Conservation (phyloP, 352 stramenopile genomes). For the Pythium monospermum region DNA sequence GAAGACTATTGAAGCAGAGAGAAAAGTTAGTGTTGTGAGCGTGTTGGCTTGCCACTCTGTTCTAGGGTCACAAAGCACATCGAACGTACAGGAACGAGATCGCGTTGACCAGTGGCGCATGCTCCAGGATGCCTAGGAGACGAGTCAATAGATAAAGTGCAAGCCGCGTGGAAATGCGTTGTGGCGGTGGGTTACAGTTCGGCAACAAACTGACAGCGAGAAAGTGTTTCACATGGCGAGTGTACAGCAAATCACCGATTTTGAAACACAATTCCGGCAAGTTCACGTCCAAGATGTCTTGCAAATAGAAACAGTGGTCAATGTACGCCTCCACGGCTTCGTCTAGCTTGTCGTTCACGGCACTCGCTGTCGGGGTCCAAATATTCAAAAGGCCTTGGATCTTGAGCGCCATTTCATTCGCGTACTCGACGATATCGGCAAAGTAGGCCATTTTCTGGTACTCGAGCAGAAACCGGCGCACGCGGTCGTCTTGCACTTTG, state of each 20-base stretch:
- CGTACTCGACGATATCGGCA: slow-evolving; percentile 67
- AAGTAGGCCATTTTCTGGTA: slow-evolving; percentile 80
- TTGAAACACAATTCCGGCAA: slow-evolving; percentile 80
- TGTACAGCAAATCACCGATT: slow-evolving; percentile 70
- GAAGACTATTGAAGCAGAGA: slow-evolving; percentile 24
- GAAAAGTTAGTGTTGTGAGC: neutral
- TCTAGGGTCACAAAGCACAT: too few species aligned
- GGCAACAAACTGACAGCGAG: slow-evolving; percentile 70
- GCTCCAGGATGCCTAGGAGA: slow-evolving; percentile 67
- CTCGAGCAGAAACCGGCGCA: slow-evolving; percentile 69
- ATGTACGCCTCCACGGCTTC: slow-evolving; percentile 78
- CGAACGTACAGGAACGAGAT: slow-evolving; percentile 60
- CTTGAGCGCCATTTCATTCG: slow-evolving; percentile 68
- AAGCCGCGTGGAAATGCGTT: slow-evolving; percentile 72
- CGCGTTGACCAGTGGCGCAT: slow-evolving; percentile 79
- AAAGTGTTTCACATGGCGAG: slow-evolving; percentile 57
- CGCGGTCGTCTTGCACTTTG: slow-evolving; percentile 66
- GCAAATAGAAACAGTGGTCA: slow-evolving; percentile 82
- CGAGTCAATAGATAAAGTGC: slow-evolving; percentile 74
- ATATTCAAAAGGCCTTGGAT: slow-evolving; percentile 72
- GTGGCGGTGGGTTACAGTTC: slow-evolving; percentile 61
- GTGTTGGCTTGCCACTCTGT: too few species aligned
- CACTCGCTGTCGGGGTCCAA: slow-evolving; percentile 28
- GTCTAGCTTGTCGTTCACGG: slow-evolving; percentile 67
- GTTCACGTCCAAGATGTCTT: slow-evolving; percentile 81